A percentile compares a stretch with the other conserved stretches of the same genome.
These are phyloP conservation scores for Debaryomyces prosopidis DNA, from an alignment of 805 yeast genomes.

Conservation along the genomic window DNA sequence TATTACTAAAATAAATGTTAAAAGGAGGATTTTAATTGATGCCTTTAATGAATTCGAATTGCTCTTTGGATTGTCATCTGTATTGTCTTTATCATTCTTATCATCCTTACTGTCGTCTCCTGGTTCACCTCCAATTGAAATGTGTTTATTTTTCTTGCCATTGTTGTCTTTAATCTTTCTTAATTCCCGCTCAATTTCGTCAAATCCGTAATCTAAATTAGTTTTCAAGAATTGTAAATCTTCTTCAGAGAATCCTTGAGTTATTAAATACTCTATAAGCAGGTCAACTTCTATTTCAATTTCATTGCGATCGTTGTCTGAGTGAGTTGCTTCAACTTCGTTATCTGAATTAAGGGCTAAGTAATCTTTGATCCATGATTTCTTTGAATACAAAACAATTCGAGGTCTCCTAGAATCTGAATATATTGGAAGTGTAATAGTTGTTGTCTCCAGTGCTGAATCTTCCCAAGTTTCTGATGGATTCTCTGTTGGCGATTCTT, in stretches of 20 bases:
- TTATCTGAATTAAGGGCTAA: conserved; percentile 13
- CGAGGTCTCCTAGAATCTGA: neutral
- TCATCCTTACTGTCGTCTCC: neutral
- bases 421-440: neutral
- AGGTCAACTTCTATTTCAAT: conserved; percentile 25
- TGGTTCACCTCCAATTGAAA: conserved; percentile 33
- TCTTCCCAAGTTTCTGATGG: neutral
- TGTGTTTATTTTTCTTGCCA: conserved; percentile 11
- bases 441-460: neutral
- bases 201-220: conserved; percentile 36
- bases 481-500: neutral
- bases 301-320: conserved; percentile 5
- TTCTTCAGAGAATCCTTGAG: conserved; percentile 25
- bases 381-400: conserved; percentile 8
- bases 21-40: no score
- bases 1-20: no score
- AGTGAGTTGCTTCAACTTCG: conserved; percentile 3
- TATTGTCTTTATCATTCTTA: no score
- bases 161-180: conserved; percentile 24
- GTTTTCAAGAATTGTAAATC: conserved; percentile 29
- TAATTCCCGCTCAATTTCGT: conserved; percentile 38
- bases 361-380: conserved; percentile 27
- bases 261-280: conserved; percentile 31
- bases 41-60: no score
- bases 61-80: no score